phyloP scores from a whole-genome alignment of 1,284 basidiomycete species.

The Violaceomyces palustris region DNA sequence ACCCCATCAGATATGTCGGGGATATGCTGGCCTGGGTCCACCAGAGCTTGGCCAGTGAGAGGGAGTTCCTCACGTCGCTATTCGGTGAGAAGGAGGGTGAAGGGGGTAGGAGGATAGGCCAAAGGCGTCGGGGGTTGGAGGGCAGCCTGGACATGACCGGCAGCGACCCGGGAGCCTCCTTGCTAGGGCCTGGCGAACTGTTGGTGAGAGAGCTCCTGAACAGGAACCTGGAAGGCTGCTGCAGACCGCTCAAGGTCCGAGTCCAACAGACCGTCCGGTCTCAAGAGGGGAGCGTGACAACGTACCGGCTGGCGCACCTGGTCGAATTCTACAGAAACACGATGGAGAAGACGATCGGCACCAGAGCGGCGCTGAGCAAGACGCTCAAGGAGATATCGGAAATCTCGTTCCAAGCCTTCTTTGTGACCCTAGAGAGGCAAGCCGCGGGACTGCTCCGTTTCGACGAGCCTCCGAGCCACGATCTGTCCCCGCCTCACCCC shows the following conservation, averaged over 20 bases:
- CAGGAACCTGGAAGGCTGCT: slow-evolving; percentile 73
- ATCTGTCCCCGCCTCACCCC: slow-evolving; percentile 23
- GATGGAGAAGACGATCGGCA: slow-evolving; percentile 85
- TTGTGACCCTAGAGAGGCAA: slow-evolving; percentile 34
- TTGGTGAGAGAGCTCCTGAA: slow-evolving; percentile 72
- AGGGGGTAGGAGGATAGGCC: slow-evolving; percentile 52
- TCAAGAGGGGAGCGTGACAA: slow-evolving; percentile 84
- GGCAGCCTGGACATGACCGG: slow-evolving; percentile 28
- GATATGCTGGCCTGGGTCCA: slow-evolving; percentile 99
- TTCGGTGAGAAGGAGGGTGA: slow-evolving; percentile 52
- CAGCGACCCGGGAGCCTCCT: slow-evolving; percentile 6
- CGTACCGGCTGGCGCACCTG: slow-evolving; percentile 88
- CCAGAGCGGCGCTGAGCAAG: slow-evolving; percentile 68
- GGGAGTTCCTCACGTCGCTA: slow-evolving; percentile 59
- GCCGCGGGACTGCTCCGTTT: slow-evolving; percentile 24
- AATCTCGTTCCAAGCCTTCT: slow-evolving; percentile 26
- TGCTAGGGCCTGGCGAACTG: slow-evolving; percentile 15
- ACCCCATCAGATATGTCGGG: slow-evolving; percentile 89
- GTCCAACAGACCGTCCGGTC: slow-evolving; percentile 86
- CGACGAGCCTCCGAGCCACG: slow-evolving; percentile 11
- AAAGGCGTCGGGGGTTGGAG: slow-evolving; percentile 23
- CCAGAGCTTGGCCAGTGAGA: slow-evolving; percentile 87
- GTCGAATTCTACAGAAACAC: slow-evolving; percentile 88
- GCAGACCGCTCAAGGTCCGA: slow-evolving; percentile 66
- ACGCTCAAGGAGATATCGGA: slow-evolving; percentile 66